These are phyloP conservation scores for Fusarium lateritium DNA, from an alignment of 2,329 filamentous ascomycete species.

Conservation along the genomic window DNA sequence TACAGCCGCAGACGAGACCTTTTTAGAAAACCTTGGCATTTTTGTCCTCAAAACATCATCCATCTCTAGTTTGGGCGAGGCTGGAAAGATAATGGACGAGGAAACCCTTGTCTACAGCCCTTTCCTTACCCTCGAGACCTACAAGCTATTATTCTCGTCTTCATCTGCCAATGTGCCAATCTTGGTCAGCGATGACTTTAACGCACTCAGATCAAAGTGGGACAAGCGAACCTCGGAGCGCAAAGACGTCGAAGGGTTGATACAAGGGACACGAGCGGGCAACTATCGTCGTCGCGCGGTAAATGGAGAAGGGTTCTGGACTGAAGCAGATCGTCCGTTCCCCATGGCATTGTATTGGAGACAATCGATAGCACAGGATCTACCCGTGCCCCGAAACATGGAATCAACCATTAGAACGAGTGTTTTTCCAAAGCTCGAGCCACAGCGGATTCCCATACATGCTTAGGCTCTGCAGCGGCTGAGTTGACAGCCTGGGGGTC, in stretches of 20 bases:
- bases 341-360: conserved; percentile 46
- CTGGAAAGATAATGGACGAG: conserved; percentile 37
- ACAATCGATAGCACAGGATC: conserved; percentile 8
- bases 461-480: background rate
- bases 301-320: conserved; percentile 44
- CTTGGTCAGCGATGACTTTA: conserved; percentile 47
- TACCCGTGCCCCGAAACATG: background rate
- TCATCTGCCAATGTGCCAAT: conserved; percentile 23
- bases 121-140: conserved; percentile 46
- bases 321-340: conserved; percentile 37
- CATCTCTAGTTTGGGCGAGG: conserved; percentile 38
- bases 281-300: conserved; percentile 43
- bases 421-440: conserved; percentile 10
- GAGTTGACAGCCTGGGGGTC: background rate
- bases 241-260: conserved; percentile 41
- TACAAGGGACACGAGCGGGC: conserved; percentile 27
- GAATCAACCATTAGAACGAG: background rate
- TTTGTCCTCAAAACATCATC: conserved; percentile 39
- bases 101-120: conserved; percentile 47
- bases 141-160: conserved; percentile 21
- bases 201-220: conserved; percentile 45
- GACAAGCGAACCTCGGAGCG: conserved; percentile 44
- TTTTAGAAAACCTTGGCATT: conserved; percentile 37
- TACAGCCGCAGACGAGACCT: conserved; percentile 39
- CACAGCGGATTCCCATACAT: conserved; percentile 23